Evolutionary conservation across 306 rosid species (phyloP), one percentile per base, ranked within the genome.

Genomic region (Vigna trinervia): DNA sequence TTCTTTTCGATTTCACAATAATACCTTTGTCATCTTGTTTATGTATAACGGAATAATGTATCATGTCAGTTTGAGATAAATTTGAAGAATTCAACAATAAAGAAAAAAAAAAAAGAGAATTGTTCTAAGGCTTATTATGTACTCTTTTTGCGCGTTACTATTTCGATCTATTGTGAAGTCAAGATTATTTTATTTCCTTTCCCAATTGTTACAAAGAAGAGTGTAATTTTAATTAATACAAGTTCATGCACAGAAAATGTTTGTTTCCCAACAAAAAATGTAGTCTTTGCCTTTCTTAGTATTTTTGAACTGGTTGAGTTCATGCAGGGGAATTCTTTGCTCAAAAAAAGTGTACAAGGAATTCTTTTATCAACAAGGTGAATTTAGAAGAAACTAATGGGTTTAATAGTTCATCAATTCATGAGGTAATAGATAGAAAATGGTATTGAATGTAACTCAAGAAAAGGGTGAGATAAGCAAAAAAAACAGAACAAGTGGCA

Each of bases 331-430:
- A 26, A 26, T 26, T 26, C 28, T 26, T 26, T 26, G 0, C 28
- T 26, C 59, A 30, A 30, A 60, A 34, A 14, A 61, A 14, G 84
- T 84, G 30, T 78, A 63, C 59, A 81, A 73, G 75, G 62, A 74
- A 78, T 73, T 81, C 83, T 17, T 83, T 86, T 36, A 60, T 36
- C 50, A 67, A 23, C 56, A 67, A 23, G 75, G 71, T 46, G 70
- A 57, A 80, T 74, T 78, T 30, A 28, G 81, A 56, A 11, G 58
- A 56, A 59, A 17, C 7, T 32, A 51, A 65, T 15, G 72, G 34
- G 5, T 43, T 26, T 47, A 57, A 56, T 38, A 26, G 56, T 15
- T 23, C 45, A 57, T 43, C 46, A 14, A 73, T 8, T 63, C 12
- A 32, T 15, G 46, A 32, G 23, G 23, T 8, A 61, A 32, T 61